Base-by-base conservation (phyloP, 75 land plant genomes). In the Gnetum montanum region DNA sequence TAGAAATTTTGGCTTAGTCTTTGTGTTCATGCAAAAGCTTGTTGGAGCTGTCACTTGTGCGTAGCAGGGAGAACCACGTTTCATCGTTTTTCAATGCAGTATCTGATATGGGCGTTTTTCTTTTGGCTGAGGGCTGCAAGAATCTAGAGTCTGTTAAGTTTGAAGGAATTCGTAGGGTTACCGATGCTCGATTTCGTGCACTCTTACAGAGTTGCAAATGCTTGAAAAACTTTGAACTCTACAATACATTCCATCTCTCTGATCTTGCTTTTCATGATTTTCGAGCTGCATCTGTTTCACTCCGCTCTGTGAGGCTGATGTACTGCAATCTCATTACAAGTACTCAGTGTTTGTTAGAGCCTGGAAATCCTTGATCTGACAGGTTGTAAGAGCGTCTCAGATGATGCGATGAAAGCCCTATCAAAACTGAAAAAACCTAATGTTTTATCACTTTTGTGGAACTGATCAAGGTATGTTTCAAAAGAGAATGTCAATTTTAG, bases 121-220 rank as follows among this genome's bases (percentile, higher is more conserved):
- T 88, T 1, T 60, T 88, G 54, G 73, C 76, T 11, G 83, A 88
- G 38, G 58, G 64, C 10, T 84, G 79, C 33, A 47, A 64, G 43
- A 43, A 49, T 38, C 67, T 88, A 41, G 75, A 84, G 50, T 71
- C 79, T 20, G 49, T 88, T 12, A 77, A 57, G 60, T 79, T 88
- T 44, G 82, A 83, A 47, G 90, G 94, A n/a, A 85, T 88, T 58
- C 78, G 72, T 48, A 67, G 60, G 58, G 84, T 85, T 22, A 85
- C 90, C 31, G 94, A 88, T 70, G 84, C 86, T 8, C 81, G 94
- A 6, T 85, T 81, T 50, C 53, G 60, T 26, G 62, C 85, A 15
- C 67, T 88, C 59, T 57, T 88, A 8, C 80, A 79, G 27, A 62
- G 71, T 13, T 85, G 82, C 65, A 62, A 37, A 24, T 57, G 49